These are phyloP conservation scores for Aspergillus glaucus DNA, from an alignment of 2,329 filamentous ascomycete species.

Conservation along the genomic window DNA sequence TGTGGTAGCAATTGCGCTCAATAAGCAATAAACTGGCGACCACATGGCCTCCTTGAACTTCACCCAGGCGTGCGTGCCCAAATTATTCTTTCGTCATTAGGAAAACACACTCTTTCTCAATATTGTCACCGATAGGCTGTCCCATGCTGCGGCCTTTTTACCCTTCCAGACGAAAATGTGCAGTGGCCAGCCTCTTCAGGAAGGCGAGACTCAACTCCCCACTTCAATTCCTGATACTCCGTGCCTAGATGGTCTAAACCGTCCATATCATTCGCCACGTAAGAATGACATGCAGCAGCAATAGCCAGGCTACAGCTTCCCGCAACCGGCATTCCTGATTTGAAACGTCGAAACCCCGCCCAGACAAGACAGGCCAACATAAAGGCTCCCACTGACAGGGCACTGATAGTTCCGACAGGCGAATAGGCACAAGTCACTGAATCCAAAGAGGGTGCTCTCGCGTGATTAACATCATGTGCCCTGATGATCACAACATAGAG, in stretches of 20 bases:
- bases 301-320: conserved; percentile 29
- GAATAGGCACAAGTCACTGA: background rate
- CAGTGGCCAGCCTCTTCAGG: background rate
- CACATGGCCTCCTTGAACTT: too few species aligned
- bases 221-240: background rate
- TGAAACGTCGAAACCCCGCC: conserved; percentile 12
- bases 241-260: background rate
- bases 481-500: conserved; percentile 39
- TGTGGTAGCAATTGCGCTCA: too few species aligned
- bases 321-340: conserved; percentile 21
- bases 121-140: background rate
- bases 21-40: too few species aligned
- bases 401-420: background rate
- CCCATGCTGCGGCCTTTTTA: background rate
- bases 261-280: background rate
- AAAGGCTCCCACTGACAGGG: background rate
- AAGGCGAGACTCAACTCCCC: background rate
- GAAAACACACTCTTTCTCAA: too few species aligned
- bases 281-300: conserved; percentile 25
- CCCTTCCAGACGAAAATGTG: background rate
- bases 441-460: background rate
- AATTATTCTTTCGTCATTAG: too few species aligned
- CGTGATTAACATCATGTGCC: background rate
- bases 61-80: too few species aligned
- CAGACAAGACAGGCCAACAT: conserved; percentile 6